phyloP scores from a whole-genome alignment of 352 stramenopile species.

The Globisporangium cederbergense region DNA sequence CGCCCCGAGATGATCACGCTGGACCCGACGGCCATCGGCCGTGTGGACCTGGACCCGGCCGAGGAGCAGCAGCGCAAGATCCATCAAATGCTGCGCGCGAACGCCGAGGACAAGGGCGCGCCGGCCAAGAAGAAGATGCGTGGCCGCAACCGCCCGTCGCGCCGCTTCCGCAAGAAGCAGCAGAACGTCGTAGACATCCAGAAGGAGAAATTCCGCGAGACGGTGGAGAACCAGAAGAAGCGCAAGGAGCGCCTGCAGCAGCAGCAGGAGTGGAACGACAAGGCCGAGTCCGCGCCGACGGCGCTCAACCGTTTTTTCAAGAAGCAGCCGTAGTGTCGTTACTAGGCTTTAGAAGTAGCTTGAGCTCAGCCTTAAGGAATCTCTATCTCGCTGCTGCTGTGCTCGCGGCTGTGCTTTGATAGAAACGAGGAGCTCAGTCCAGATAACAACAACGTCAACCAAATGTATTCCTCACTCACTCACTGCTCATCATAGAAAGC shows the following conservation, averaged over 20 bases:
- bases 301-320: slow-evolving; percentile 89
- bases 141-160: slow-evolving; percentile 95
- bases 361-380: too few relatives aligned
- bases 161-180: slow-evolving; percentile 95
- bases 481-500: not conserved
- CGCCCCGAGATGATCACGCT: slow-evolving; percentile 97
- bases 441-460: not conserved
- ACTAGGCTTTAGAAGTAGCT: not conserved
- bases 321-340: slow-evolving; percentile 42
- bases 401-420: not conserved
- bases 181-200: slow-evolving; percentile 98
- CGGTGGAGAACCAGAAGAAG: slow-evolving; percentile 76
- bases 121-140: slow-evolving; percentile 96
- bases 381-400: not conserved
- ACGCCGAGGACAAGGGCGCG: slow-evolving; percentile 47
- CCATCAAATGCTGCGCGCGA: slow-evolving; percentile 67
- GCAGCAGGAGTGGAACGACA: slow-evolving; percentile 77
- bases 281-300: slow-evolving; percentile 68
- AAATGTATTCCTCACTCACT: slow-evolving; percentile 4
- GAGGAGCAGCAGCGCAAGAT: slow-evolving; percentile 85
- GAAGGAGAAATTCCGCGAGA: slow-evolving; percentile 89
- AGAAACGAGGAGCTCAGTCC: not conserved
- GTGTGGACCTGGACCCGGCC: slow-evolving; percentile 90
- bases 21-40: slow-evolving; percentile 91
- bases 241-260: slow-evolving; percentile 63